Evolutionary conservation across 225 moss, liverwort and hornwort genomes (phyloP).

Genomic region (Takakia lepidozioides): DNA sequence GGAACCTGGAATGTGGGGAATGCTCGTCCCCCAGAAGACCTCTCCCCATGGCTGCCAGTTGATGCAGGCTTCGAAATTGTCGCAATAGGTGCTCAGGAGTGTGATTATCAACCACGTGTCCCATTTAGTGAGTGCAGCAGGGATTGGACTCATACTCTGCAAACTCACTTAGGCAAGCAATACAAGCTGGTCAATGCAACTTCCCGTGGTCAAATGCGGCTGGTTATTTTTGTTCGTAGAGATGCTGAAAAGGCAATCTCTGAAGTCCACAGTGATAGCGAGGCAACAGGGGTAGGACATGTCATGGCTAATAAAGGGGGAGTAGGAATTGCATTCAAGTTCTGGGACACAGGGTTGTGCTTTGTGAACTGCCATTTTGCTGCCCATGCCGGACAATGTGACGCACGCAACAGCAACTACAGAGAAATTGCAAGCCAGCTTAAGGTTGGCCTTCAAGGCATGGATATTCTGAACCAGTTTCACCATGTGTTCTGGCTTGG

Average conservation of each 20-base stretch:
- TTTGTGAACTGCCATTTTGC: constrained; percentile 98
- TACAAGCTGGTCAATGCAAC: constrained; percentile 78
- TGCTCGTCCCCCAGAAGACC: constrained; percentile 91
- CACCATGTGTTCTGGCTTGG: constrained; percentile 99
- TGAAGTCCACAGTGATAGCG: constrained; percentile 79
- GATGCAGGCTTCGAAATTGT: constrained; percentile 68
- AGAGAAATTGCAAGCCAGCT: constrained; percentile 82
- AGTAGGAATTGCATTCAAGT: constrained; percentile 90
- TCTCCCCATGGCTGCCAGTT: constrained; percentile 83
- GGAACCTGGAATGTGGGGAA: constrained; percentile 99
- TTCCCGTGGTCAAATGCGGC: constrained; percentile 97
- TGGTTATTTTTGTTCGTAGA: constrained; percentile 79
- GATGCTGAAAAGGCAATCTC: constrained; percentile 93
- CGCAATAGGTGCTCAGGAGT: constrained; percentile 90
- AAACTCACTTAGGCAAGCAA: constrained; percentile 70
- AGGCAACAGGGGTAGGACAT: constrained; percentile 98
- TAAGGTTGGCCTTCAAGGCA: constrained; percentile 67
- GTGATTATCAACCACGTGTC: constrained; percentile 82
- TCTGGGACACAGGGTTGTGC: constrained; percentile 99
- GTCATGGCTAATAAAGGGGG: constrained; percentile 99
- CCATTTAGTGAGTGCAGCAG: constrained; percentile 78
- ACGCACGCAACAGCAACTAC: constrained; percentile 86
- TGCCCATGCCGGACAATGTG: constrained; percentile 93
- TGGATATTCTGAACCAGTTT: constrained; percentile 96
- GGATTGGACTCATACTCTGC: constrained; percentile 81